These are phyloP conservation scores for Erysiphe pulchra DNA, from an alignment of 2,329 filamentous ascomycete genomes.

Conservation along the genomic window DNA sequence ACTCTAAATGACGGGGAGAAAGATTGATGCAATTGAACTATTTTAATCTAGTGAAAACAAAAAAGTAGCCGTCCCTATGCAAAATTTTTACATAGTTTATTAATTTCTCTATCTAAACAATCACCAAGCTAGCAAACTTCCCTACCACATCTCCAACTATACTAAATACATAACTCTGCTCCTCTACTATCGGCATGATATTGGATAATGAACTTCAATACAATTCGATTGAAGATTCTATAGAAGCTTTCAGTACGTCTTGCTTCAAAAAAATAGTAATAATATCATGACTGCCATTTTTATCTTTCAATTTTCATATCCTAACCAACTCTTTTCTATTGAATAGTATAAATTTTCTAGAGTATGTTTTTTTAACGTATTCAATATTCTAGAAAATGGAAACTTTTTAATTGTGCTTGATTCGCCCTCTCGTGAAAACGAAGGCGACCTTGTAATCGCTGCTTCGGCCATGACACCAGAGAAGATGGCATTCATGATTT, in stretches of 20 bases:
- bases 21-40: no score
- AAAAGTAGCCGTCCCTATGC: no score
- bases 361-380: neutral
- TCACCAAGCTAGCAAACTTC: no score
- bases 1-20: no score
- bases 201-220: constrained; percentile 17
- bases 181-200: no score
- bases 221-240: constrained; percentile 37
- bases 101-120: no score
- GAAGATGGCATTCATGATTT: constrained; percentile 92
- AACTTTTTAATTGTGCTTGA: constrained; percentile 95
- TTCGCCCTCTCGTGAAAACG: constrained; percentile 78
- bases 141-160: no score
- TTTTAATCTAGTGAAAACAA: no score
- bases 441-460: constrained; percentile 93
- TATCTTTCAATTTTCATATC: neutral
- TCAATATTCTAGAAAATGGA: constrained; percentile 31
- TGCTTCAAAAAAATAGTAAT: neutral
- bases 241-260: constrained; percentile 35
- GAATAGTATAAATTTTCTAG: neutral
- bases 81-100: no score
- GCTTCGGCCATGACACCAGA: constrained; percentile 59
- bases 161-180: no score
- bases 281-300: neutral
- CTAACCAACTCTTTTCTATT: constrained; percentile 1